These are phyloP conservation scores for Rhodotorula toruloides DNA, from an alignment of 768 basidiomycete genomes.

Conservation along the genomic window DNA sequence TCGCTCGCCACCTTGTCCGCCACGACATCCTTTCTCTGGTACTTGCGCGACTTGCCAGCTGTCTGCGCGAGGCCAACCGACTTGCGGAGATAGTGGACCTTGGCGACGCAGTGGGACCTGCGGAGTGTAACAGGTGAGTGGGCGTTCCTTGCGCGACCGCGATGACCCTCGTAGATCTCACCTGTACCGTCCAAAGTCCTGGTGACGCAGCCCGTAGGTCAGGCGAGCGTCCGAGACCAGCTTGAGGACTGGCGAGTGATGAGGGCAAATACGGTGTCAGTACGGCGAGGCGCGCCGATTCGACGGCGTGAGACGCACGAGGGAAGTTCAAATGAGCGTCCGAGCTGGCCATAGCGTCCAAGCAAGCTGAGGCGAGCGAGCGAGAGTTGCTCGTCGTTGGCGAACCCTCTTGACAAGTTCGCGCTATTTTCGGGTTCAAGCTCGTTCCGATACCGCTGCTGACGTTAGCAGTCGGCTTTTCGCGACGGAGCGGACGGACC, in stretches of 20 bases:
- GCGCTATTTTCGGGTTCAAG: no score
- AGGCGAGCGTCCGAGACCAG: slow-evolving; percentile 68
- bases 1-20: slow-evolving; percentile 71
- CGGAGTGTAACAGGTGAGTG: neutral
- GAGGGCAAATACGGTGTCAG: neutral
- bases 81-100: slow-evolving; percentile 80
- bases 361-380: no score
- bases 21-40: slow-evolving; percentile 71
- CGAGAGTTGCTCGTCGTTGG: no score
- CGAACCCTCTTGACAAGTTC: no score
- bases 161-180: slow-evolving; percentile 43
- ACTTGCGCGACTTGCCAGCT: slow-evolving; percentile 63
- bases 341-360: no score
- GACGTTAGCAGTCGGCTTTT: no score
- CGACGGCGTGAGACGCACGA: neutral
- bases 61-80: slow-evolving; percentile 79
- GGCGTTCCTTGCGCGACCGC: neutral
- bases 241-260: slow-evolving; percentile 30
- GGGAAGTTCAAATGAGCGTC: slow-evolving; percentile 15
- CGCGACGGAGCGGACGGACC: no score
- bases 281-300: no score
- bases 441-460: no score
- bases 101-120: slow-evolving; percentile 87
- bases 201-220: slow-evolving; percentile 84
- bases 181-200: slow-evolving; percentile 81